Base-by-base conservation (phyloP, 345 rosid genomes). In the Turnera subulata region DNA sequence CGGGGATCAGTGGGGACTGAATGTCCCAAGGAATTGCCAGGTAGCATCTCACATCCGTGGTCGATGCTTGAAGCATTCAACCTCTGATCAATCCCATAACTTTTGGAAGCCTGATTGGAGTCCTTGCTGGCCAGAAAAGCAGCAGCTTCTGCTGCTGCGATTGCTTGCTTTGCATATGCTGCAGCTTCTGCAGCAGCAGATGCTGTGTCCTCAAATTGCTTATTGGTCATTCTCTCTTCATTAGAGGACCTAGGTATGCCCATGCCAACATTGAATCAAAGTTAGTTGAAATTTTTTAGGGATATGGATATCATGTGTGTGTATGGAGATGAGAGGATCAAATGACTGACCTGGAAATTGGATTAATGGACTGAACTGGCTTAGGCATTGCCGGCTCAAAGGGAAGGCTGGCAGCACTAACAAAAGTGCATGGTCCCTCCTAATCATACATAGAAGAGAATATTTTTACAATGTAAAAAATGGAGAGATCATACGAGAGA, bases 81-180 rank as follows among this genome's bases (percentile, higher is more conserved):
- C 6, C 9, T 44, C 49, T 49, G 50, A 57, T 50, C 46, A 52
- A 44, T 49, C 50, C 66, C 66, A 42, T 48, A 44, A 26, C 58
- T 38, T 44, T 46, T 71, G 61, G 69, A 17, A 29, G 40, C 69
- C 29, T 55, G 72, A 29, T 68, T 76, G 50, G 39, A 52, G 50
- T 68, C 77, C 59, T 67, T 73, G 73, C 73, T 82, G 57, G 93
- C 83, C 40, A 91, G 65, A 55, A 73, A 77, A 49, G 95, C 84
- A 15, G 96, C 98, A 63, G 83, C 93, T 65, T 92, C 82, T 21
- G 95, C 98, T 58, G 96, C 98, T 53, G 95, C 95, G 69, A 92
- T 70, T 50, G 98, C 98, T 67, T 70, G 61, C 73, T 74, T 82
- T 35, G 98, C 98, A 43, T 77, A 77, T 64, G 86, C 88, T 51